phyloP scores from a whole-genome alignment of 768 basidiomycete species.

The Mycena capillaripes region DNA sequence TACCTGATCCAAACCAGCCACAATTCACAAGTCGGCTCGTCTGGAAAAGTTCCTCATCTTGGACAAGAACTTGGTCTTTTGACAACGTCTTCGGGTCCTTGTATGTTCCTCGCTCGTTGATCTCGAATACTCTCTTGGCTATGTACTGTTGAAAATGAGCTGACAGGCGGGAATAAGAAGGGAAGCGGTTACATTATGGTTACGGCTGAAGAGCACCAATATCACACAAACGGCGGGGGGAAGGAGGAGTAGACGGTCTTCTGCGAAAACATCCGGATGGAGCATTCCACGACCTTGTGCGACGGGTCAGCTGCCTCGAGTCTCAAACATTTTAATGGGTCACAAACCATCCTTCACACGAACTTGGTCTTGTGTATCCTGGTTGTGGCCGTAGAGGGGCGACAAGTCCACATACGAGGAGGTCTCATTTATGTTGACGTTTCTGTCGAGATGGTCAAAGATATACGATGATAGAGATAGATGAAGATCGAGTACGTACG shows the following conservation, averaged over 20 bases:
- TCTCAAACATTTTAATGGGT: neutral
- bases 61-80: slow-evolving; percentile 55
- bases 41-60: slow-evolving; percentile 89
- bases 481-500: neutral
- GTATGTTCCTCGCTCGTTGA: slow-evolving; percentile 83
- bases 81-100: slow-evolving; percentile 65
- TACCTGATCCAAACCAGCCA: slow-evolving; percentile 80
- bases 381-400: slow-evolving; percentile 85
- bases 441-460: slow-evolving; percentile 57
- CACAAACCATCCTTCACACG: slow-evolving; percentile 45
- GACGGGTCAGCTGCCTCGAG: neutral
- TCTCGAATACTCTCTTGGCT: slow-evolving; percentile 79
- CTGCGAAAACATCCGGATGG: slow-evolving; percentile 81
- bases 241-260: slow-evolving; percentile 83
- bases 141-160: slow-evolving; percentile 72
- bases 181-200: slow-evolving; percentile 77
- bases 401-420: slow-evolving; percentile 90
- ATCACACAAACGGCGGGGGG: slow-evolving; percentile 82
- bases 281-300: slow-evolving; percentile 75
- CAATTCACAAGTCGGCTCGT: slow-evolving; percentile 84
- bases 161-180: neutral
- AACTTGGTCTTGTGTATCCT: slow-evolving; percentile 70
- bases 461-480: neutral
- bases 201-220: slow-evolving; percentile 91
- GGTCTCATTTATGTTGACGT: slow-evolving; percentile 83